Conservation (phyloP, 768 basidiomycete genomes). For the Tulasnella sp. region DNA sequence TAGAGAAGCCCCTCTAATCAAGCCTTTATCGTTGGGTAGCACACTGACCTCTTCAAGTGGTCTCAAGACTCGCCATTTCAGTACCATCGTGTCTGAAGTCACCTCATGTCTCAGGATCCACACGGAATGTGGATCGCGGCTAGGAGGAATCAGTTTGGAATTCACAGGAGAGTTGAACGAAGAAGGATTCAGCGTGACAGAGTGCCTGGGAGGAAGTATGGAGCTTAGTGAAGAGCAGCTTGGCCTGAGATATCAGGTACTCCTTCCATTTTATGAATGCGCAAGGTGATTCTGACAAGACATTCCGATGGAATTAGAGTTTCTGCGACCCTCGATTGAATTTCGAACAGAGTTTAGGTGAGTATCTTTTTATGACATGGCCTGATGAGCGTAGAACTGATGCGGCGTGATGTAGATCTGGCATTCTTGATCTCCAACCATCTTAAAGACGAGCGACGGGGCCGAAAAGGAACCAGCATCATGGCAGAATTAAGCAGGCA, state of each 20-base stretch:
- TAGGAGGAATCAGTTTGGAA: constrained; percentile 85
- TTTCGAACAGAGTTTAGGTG: constrained; percentile 92
- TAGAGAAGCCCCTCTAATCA: too few species aligned
- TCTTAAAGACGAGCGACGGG: constrained; percentile 68
- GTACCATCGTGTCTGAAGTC: constrained; percentile 85
- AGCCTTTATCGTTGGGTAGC: constrained; percentile 49
- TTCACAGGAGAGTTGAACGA: constrained; percentile 90
- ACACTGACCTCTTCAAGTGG: constrained; percentile 79
- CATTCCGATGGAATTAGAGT: constrained; percentile 48
- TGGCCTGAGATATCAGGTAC: constrained; percentile 84
- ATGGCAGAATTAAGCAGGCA: constrained; percentile 17
- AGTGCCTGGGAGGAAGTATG: constrained; percentile 97
- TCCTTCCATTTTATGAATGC: constrained; percentile 33
- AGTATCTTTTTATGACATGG: constrained; percentile 39
- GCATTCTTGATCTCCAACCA: constrained; percentile 85
- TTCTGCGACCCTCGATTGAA: constrained; percentile 96
- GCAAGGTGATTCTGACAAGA: not conserved
- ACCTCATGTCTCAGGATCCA: constrained; percentile 83
- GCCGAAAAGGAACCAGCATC: constrained; percentile 36
- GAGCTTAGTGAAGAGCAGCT: constrained; percentile 86
- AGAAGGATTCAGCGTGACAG: constrained; percentile 93
- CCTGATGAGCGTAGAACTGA: not conserved
- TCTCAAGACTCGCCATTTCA: constrained; percentile 89
- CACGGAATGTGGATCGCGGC: constrained; percentile 65
- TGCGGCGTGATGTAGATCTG: constrained; percentile 55